Evolutionary conservation across 192 early-diverging fungal species (phyloP), one percentile per base, ranked within the genome.

Genomic region (Mortierella claussenii): DNA sequence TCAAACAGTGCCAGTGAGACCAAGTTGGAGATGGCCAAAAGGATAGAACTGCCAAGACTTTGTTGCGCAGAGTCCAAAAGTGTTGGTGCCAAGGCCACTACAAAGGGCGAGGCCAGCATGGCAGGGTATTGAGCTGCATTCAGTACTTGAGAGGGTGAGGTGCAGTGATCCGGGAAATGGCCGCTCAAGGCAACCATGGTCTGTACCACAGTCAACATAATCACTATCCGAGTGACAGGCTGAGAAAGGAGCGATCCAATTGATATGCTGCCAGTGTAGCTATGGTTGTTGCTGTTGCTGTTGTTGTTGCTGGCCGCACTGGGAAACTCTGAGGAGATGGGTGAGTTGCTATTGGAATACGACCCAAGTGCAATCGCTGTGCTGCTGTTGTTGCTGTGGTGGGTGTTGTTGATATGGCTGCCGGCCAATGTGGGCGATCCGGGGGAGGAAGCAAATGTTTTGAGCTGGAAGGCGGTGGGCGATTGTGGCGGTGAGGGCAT

Each of bases 1-100:
- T 86, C 85, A 60, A 86, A 86, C 21, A 86, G 54, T 20, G 79
- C 75, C 6, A 86, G 48, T 20, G 74, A 78, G 32, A 84, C 34
- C 6, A 86, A 53, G 53, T 86, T 86, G 59, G 75, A 83, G n/a
- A 46, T 67, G 20, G 53, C 68, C 10, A 84, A 36, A 7, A 80
- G 23, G 9, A 68, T 8, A 8, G 68, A 40, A n/a, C 52, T 70
- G 15, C 54, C 54, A 26, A 63, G 31, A 0, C 52, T 62, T 28
- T 70, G 58, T 20, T 56, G 44, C 0, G 68, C 59, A 4, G 56
- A 59, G 3, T n/a, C 15, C 13, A 70, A 34, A 17, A 62, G 46
- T 3, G 58, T 46, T 0, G 58, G 52, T 11, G 68, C 44, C 46
- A 62, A 48, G 31, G 68, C 59, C 12, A 70, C 53, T 4, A 70